These are phyloP conservation scores for Fonsecaea nubica DNA, from an alignment of 2,329 filamentous ascomycete species.

Conservation along the genomic window DNA sequence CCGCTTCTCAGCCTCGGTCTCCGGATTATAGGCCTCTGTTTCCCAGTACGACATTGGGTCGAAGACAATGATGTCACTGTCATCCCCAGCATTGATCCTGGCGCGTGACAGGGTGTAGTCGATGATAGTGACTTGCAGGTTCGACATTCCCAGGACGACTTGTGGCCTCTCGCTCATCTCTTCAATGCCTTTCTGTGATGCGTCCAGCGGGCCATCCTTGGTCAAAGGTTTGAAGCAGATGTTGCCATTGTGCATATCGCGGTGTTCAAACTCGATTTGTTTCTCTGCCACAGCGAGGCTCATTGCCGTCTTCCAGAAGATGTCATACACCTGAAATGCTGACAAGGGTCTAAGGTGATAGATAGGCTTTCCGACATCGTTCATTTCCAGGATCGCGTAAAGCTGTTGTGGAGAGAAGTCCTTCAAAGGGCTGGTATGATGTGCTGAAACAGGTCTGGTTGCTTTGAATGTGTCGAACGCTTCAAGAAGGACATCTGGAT, in stretches of 20 bases:
- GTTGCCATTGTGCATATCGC: conserved; percentile 71
- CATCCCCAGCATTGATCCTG: conserved; percentile 47
- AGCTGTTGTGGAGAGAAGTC: conserved; percentile 56
- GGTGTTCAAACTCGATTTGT: conserved; percentile 67
- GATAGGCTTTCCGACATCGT: conserved; percentile 64
- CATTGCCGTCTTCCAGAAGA: conserved; percentile 71
- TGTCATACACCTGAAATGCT: conserved; percentile 62
- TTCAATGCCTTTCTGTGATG: conserved; percentile 43
- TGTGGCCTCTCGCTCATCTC: conserved; percentile 44
- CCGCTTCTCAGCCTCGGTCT: conserved; percentile 21
- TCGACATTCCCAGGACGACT: conserved; percentile 58
- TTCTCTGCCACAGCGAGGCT: conserved; percentile 67
- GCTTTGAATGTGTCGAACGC: conserved; percentile 51
- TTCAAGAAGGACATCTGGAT: conserved; percentile 58
- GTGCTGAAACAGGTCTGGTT: conserved; percentile 34
- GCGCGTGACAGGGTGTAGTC: conserved; percentile 73
- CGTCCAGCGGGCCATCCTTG: conserved; percentile 46
- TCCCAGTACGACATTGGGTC: conserved; percentile 32
- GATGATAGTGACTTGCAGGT: conserved; percentile 68
- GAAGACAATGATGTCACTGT: conserved; percentile 26
- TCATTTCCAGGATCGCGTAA: conserved; percentile 71
- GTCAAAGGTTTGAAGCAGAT: conserved; percentile 61
- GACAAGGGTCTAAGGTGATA: conserved; percentile 54
- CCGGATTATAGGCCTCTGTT: conserved; percentile 13
- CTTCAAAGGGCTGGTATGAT: background rate